Conservation (phyloP, 1,284 basidiomycete genomes). For the Butyriboletus appendiculatus region DNA sequence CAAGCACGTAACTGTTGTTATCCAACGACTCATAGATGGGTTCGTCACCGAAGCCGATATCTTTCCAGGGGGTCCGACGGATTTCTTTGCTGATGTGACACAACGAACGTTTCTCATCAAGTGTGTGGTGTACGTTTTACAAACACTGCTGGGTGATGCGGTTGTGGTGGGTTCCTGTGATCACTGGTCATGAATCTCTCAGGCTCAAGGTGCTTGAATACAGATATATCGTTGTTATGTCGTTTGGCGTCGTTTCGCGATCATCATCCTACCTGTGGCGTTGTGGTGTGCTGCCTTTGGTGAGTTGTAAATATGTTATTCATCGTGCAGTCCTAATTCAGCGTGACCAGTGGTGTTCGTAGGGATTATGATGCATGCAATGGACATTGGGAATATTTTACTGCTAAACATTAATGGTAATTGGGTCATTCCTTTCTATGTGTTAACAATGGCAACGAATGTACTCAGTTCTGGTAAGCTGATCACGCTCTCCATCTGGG, state of each 20-base stretch:
- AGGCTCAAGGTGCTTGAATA: background rate
- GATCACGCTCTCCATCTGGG: background rate
- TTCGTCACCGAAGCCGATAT: constrained; percentile 14
- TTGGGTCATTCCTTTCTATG: constrained; percentile 27
- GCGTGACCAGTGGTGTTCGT: constrained; percentile 12
- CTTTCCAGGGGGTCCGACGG: constrained; percentile 13
- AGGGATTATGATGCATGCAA: background rate
- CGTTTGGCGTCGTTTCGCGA: constrained; percentile 17
- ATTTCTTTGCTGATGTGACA: constrained; percentile 25
- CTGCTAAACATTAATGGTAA: constrained; percentile 11
- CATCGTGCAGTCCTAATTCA: background rate
- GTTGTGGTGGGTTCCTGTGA: constrained; percentile 13
- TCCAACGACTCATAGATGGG: constrained; percentile 23
- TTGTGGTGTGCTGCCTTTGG: constrained; percentile 23
- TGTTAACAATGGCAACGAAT: constrained; percentile 24
- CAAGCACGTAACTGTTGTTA: constrained; percentile 25
- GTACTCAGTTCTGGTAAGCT: constrained; percentile 19
- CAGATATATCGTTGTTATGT: constrained; percentile 29
- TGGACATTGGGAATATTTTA: constrained; percentile 19
- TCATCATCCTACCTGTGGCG: constrained; percentile 14
- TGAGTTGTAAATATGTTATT: background rate
- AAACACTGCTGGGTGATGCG: constrained; percentile 30
- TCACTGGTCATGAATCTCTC: background rate
- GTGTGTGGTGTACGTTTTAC: constrained; percentile 20
- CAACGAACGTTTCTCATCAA: constrained; percentile 27